phyloP scores from a whole-genome alignment of 148 eudicot species.

The Rhododendron molle region DNA sequence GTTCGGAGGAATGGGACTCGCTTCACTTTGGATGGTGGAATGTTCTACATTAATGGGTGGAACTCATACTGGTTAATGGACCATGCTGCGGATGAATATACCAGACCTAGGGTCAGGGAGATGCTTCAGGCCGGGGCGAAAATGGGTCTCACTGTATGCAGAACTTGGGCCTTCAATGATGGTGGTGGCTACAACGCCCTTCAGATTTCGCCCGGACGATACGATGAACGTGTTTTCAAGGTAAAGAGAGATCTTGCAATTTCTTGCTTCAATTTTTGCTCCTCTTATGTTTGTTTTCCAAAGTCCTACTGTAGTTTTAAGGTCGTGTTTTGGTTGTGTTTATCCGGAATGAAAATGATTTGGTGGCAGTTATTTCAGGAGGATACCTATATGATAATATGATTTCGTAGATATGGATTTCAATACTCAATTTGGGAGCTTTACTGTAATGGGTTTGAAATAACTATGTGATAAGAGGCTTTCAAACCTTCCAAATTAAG shows the following conservation, averaged over 20 bases:
- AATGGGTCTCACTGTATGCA: constrained; percentile 91
- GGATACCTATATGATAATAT: background rate
- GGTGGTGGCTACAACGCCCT: constrained; percentile 85
- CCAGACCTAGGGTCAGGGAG: constrained; percentile 43
- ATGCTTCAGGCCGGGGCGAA: constrained; percentile 74
- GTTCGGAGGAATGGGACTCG: constrained; percentile 80
- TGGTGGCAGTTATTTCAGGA: background rate
- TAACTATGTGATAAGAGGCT: background rate
- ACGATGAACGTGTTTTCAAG: constrained; percentile 71
- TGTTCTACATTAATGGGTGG: constrained; percentile 89
- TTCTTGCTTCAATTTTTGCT: background rate
- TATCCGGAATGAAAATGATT: background rate
- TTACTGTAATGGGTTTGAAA: background rate
- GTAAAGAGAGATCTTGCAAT: constrained; percentile 27
- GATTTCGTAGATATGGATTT: background rate
- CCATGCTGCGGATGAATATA: constrained; percentile 57
- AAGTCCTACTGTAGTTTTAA: background rate
- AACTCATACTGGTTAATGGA: constrained; percentile 98
- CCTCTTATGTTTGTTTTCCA: background rate
- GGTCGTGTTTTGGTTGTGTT: background rate
- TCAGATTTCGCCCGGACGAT: constrained; percentile 79
- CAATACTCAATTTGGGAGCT: background rate
- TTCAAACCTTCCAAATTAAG: background rate
- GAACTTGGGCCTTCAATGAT: constrained; percentile 98
- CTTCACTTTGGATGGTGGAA: constrained; percentile 65